Percentiles rank a stretch among this genome's conserved stretches.
Evolutionary conservation across 2,329 filamentous ascomycete genomes (phyloP).

Genomic region (Fusarium sp.): DNA sequence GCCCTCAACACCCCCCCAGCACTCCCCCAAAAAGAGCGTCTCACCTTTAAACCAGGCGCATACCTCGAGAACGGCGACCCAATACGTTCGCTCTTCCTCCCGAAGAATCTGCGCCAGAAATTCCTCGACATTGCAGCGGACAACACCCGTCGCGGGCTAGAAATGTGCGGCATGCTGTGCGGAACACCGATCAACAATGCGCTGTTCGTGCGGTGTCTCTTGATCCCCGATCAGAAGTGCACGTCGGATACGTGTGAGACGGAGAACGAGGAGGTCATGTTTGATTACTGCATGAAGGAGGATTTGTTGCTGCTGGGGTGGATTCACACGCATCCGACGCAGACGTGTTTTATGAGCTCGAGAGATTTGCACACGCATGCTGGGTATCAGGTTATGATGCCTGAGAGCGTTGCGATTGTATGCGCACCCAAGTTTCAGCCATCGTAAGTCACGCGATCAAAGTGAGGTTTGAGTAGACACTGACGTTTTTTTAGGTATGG

Average conservation of each 20-base stretch:
- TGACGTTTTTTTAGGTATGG: slow-evolving; percentile 71
- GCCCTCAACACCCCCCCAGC: slow-evolving; percentile 37
- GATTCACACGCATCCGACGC: slow-evolving; percentile 97
- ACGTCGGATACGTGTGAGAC: slow-evolving; percentile 97
- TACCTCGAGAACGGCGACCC: slow-evolving; percentile 91
- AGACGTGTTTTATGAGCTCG: slow-evolving; percentile 98
- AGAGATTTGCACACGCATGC: slow-evolving; percentile 93
- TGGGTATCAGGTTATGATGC: slow-evolving; percentile 95
- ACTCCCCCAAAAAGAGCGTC: slow-evolving; percentile 63
- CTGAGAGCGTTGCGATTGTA: slow-evolving; percentile 96
- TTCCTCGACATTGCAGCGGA: slow-evolving; percentile 79
- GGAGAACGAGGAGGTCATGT: slow-evolving; percentile 83
- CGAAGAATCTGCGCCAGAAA: slow-evolving; percentile 74
- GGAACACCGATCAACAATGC: slow-evolving; percentile 93
- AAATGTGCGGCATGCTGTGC: slow-evolving; percentile 95
- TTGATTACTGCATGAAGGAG: slow-evolving; percentile 88
- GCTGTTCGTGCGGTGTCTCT: slow-evolving; percentile 86
- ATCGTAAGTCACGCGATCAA: slow-evolving; percentile 63
- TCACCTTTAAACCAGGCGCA: slow-evolving; percentile 78
- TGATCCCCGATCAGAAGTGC: slow-evolving; percentile 90
- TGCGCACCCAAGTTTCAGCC: slow-evolving; percentile 86
- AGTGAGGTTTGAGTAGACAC: neutral
- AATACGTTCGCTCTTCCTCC: slow-evolving; percentile 88
- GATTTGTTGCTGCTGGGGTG: slow-evolving; percentile 90
- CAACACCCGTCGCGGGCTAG: slow-evolving; percentile 85